Evolutionary conservation across 495 filamentous ascomycete species (phyloP).

Genomic region (Chaetomium fimeti): DNA sequence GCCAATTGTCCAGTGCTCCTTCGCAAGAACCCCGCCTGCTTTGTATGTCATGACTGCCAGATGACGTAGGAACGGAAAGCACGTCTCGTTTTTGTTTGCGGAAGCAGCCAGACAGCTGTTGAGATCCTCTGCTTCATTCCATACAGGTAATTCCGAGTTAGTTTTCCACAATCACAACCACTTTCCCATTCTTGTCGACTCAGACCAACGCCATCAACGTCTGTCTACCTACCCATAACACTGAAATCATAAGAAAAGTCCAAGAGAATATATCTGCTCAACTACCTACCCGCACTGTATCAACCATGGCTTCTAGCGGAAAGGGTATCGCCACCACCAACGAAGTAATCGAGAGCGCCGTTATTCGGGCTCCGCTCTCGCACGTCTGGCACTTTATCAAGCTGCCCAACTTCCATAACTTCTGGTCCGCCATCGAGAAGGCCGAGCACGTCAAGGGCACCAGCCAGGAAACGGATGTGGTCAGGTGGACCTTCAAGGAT

Average conservation of each 20-base stretch:
- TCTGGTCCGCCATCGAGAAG: constrained; percentile 57
- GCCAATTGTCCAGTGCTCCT: background rate
- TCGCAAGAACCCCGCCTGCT: background rate
- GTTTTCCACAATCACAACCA: background rate
- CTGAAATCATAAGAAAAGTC: background rate
- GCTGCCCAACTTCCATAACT: constrained; percentile 58
- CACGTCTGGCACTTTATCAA: constrained; percentile 69
- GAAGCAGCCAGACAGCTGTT: background rate
- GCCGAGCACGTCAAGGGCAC: constrained; percentile 58
- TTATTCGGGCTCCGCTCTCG: constrained; percentile 60
- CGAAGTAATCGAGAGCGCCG: constrained; percentile 61
- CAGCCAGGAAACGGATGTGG: constrained; percentile 60
- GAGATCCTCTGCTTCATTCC: background rate
- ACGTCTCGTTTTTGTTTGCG: background rate
- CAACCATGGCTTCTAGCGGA: background rate
- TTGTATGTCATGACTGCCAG: constrained; percentile 14
- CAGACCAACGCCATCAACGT: background rate
- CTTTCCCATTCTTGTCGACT: background rate
- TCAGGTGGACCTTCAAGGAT: constrained; percentile 65
- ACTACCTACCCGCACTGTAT: no score
- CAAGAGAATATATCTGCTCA: background rate
- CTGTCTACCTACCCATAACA: background rate
- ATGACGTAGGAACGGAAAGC: constrained; percentile 15
- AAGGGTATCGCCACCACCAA: constrained; percentile 59
- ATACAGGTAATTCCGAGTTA: no score